Percentiles rank a stretch among this genome's conserved stretches.
These are phyloP conservation scores for Daedaleopsis sinensis DNA, from an alignment of 768 basidiomycete genomes.

Conservation along the genomic window DNA sequence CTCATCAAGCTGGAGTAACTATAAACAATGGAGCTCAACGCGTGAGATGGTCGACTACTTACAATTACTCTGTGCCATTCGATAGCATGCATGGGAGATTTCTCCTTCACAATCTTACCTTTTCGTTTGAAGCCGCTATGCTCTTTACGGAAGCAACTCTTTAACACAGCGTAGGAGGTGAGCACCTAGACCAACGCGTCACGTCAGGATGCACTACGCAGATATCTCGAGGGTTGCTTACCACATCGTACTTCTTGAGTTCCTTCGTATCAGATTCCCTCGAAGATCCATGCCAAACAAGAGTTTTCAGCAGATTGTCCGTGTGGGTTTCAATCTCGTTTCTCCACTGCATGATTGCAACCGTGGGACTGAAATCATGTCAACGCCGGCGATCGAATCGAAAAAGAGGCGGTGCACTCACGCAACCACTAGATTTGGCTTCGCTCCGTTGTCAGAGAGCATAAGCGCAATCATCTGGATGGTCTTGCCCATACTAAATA, in stretches of 20 bases:
- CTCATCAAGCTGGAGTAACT: constrained; percentile 74
- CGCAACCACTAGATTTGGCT: constrained; percentile 93
- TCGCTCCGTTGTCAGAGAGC: constrained; percentile 65
- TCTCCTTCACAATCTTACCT: constrained; percentile 82
- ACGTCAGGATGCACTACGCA: not conserved
- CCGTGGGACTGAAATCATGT: constrained; percentile 42
- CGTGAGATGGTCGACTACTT: constrained; percentile 29
- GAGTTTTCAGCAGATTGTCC: constrained; percentile 73
- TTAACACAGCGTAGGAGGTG: constrained; percentile 86
- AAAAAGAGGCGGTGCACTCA: constrained; percentile 39
- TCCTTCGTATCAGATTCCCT: constrained; percentile 68
- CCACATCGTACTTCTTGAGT: constrained; percentile 87
- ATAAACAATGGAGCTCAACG: not conserved
- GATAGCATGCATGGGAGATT: constrained; percentile 81
- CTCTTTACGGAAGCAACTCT: constrained; percentile 93
- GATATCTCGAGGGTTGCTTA: constrained; percentile 39
- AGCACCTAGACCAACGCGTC: constrained; percentile 58
- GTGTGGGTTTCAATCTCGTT: constrained; percentile 92
- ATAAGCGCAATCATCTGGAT: constrained; percentile 95
- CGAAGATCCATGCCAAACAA: constrained; percentile 89
- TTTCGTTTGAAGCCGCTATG: constrained; percentile 90
- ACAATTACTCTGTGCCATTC: constrained; percentile 84
- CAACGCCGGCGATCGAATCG: not conserved
- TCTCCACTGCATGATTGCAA: constrained; percentile 80
- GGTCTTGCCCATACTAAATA: constrained; percentile 84